Percentiles rank a stretch among this genome's conserved stretches.
phyloP scores from a whole-genome alignment of 2,329 filamentous ascomycete species.

The Phoma sp. region DNA sequence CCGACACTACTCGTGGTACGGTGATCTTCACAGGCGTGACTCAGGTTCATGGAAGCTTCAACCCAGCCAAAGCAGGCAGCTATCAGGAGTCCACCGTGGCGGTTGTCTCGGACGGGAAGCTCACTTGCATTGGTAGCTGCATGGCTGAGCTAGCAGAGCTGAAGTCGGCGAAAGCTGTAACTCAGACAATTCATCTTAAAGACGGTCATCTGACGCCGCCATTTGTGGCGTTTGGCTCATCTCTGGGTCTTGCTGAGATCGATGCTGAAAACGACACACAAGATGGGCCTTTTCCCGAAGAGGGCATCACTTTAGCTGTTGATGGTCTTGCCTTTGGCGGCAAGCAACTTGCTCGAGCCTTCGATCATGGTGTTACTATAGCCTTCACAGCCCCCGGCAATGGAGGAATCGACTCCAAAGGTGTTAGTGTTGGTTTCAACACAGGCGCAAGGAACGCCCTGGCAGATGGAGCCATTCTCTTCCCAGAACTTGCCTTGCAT shows the following conservation, averaged over 20 bases:
- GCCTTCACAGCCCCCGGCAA: constrained; percentile 48
- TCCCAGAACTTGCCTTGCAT: constrained; percentile 46
- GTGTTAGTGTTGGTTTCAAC: constrained; percentile 43
- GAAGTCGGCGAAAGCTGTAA: background rate
- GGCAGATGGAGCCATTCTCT: constrained; percentile 48
- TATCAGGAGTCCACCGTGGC: background rate
- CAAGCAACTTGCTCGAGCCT: constrained; percentile 48
- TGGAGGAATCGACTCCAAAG: constrained; percentile 40
- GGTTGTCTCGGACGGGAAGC: background rate
- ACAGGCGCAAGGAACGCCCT: constrained; percentile 44
- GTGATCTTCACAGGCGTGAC: constrained; percentile 4
- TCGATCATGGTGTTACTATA: constrained; percentile 47
- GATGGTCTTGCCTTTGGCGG: constrained; percentile 52
- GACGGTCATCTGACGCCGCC: constrained; percentile 68
- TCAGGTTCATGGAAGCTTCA: background rate
- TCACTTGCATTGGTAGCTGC: constrained; percentile 5
- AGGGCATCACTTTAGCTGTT: constrained; percentile 63
- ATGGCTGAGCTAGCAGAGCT: constrained; percentile 2
- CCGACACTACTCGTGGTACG: constrained; percentile 14
- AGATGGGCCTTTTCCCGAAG: constrained; percentile 57
- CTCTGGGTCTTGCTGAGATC: constrained; percentile 69
- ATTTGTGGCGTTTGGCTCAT: constrained; percentile 66
- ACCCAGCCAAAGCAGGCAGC: background rate
- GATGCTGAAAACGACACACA: constrained; percentile 60
- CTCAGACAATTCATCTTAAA: background rate